Base-by-base conservation (phyloP, 345 rosid species). In the Camelina neglecta region DNA sequence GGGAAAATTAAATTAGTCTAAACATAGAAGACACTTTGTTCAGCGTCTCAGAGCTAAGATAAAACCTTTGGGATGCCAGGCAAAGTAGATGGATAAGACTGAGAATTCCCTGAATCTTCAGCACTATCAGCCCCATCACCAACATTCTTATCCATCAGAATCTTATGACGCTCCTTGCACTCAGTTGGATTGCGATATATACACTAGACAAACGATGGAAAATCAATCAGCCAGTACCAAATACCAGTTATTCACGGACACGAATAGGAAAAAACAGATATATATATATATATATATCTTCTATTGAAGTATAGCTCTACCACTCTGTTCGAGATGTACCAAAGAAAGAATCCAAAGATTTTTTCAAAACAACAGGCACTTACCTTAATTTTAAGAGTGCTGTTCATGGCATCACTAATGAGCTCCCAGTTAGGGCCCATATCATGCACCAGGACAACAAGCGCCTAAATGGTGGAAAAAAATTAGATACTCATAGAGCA, bases 381-480 rank as follows among this genome's bases (percentile, higher is more conserved):
- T 73, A 90, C 99, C 95, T 96, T 93, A 61, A 96, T 88, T 65
- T 96, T 96, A 80, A 91, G 87, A 57, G 90, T 85, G 83, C 89
- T 84, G 78, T 91, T 96, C 78, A 96, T 86, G 49, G 96, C 96
- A 85, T 96, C 99, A 77, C 99, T 91, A 42, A 96, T 88, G 82
- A 96, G 97, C 89, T 89, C 99, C 99, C 99, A 96, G 66, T 91
- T 93, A 56, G 98, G 99, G 75, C 99, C 99, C 98, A 96, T 87
- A 72, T 96, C 99, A 72, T 96, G 99, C 64, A 93, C 98, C 72
- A 96, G 92, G 79, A 93, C 99, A 63, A 96, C 95, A 79, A 96
- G 98, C 50, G 99, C 99, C 99, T 96, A 78, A 66, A 77, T 36
- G 47, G 80, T 68, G 77, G 36, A 57, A 73, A 59, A 9, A 44